Evolutionary conservation across 2,329 filamentous ascomycete species (phyloP).

Genomic region (Pochonia chlamydosporia): DNA sequence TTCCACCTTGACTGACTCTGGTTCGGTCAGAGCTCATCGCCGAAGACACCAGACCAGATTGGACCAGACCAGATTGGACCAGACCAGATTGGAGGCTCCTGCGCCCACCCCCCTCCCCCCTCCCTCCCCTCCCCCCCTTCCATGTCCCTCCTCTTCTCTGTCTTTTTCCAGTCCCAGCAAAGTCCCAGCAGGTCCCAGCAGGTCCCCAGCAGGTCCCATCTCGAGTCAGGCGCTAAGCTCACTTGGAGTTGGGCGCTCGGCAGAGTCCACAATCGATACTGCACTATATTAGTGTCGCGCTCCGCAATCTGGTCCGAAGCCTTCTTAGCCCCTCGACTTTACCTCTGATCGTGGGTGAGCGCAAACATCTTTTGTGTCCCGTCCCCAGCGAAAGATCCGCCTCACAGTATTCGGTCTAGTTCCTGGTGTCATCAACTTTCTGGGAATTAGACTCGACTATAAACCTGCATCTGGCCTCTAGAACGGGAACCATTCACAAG

Average conservation of each 20-base stretch:
- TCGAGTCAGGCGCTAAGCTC: constrained; percentile 28
- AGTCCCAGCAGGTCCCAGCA: constrained; percentile 5
- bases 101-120: constrained; percentile 3
- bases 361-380: constrained; percentile 15
- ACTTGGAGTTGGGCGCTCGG: constrained; percentile 27
- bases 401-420: constrained; percentile 12
- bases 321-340: constrained; percentile 18
- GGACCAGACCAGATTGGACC: too few species aligned
- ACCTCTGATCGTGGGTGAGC: constrained; percentile 17
- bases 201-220: constrained; percentile 13
- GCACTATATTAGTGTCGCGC: constrained; percentile 35
- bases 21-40: constrained; percentile 4
- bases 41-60: constrained; percentile 2
- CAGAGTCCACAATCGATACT: constrained; percentile 24
- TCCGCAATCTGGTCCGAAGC: constrained; percentile 28
- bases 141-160: too few species aligned
- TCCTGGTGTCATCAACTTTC: constrained; percentile 10
- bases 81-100: too few species aligned
- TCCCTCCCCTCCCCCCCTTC: not conserved
- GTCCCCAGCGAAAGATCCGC: constrained; percentile 16
- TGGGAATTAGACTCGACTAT: constrained; percentile 5
- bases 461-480: constrained; percentile 9
- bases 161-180: not conserved
- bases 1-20: constrained; percentile 4
- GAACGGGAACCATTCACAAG: constrained; percentile 5